phyloP scores from a whole-genome alignment of 139 green algal genomes.

The Picochlorum sp. region DNA sequence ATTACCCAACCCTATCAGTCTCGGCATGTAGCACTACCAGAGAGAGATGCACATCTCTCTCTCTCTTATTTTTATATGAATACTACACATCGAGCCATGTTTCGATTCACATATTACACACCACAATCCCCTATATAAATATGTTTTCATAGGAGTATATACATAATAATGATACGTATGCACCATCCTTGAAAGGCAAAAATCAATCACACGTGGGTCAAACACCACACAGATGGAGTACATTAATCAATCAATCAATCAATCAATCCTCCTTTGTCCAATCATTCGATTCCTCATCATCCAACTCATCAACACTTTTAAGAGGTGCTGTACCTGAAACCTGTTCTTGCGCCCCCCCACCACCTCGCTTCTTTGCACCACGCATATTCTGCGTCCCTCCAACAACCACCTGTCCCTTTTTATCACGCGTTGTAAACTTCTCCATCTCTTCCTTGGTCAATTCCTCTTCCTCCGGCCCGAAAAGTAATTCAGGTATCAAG shows the following conservation, averaged over 20 bases:
- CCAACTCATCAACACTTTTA: neutral
- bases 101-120: too few relatives aligned
- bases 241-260: too few relatives aligned
- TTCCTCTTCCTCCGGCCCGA: slow-evolving; percentile 7
- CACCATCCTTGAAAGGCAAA: neutral
- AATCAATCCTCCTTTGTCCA: slow-evolving; percentile 15
- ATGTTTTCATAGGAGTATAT: too few relatives aligned
- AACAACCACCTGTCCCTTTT: slow-evolving; percentile 11
- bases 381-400: neutral
- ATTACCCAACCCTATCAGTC: too few relatives aligned
- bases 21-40: too few relatives aligned
- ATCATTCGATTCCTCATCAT: slow-evolving; percentile 5
- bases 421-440: neutral
- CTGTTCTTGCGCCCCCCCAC: neutral
- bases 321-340: neutral
- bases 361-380: slow-evolving; percentile 10
- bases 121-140: too few relatives aligned
- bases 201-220: neutral
- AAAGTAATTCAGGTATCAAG: slow-evolving; percentile 9
- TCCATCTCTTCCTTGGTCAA: neutral
- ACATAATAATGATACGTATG: too few relatives aligned
- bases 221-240: neutral
- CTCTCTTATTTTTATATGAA: too few relatives aligned
- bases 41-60: too few relatives aligned
- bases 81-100: too few relatives aligned